These are phyloP conservation scores for Trichophyton equinum DNA, from an alignment of 2,329 filamentous ascomycete species.

Conservation along the genomic window DNA sequence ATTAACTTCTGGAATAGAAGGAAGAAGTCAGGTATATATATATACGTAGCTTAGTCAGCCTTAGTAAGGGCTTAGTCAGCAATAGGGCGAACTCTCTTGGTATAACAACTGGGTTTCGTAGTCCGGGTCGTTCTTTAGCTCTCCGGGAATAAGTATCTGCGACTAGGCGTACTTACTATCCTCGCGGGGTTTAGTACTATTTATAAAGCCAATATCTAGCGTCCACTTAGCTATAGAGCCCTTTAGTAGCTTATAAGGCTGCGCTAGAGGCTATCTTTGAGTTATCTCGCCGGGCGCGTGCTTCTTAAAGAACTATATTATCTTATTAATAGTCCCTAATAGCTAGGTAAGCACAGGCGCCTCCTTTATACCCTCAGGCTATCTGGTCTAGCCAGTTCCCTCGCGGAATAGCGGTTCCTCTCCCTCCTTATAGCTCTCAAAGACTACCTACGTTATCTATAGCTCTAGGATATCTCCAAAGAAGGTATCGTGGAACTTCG, in stretches of 20 bases:
- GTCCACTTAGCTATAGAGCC: constrained; percentile 24
- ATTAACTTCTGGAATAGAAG: too few relatives aligned
- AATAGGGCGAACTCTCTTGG: too few relatives aligned
- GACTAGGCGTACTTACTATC: constrained; percentile 26
- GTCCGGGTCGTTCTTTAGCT: constrained; percentile 19
- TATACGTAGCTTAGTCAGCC: too few relatives aligned
- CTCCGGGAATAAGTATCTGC: constrained; percentile 35
- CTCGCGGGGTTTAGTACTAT: constrained; percentile 13
- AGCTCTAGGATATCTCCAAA: constrained; percentile 19
- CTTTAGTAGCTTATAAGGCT: constrained; percentile 17
- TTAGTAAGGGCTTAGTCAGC: too few relatives aligned
- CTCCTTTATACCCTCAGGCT: constrained; percentile 19
- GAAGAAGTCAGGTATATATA: too few relatives aligned
- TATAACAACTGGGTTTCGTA: constrained; percentile 19
- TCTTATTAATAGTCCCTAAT: constrained; percentile 8
- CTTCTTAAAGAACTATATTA: constrained; percentile 11
- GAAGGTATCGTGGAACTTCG: constrained; percentile 17
- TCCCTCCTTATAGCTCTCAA: constrained; percentile 18
- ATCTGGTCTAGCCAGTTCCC: constrained; percentile 19
- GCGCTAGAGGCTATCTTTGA: constrained; percentile 13
- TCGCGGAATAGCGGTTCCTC: constrained; percentile 17
- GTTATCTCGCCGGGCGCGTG: constrained; percentile 3
- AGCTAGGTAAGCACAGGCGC: constrained; percentile 19
- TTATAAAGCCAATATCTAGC: constrained; percentile 27
- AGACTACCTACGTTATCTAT: constrained; percentile 17